Evolutionary conservation across 805 yeast species (phyloP).

Genomic region (Wickerhamiella slavikovae): DNA sequence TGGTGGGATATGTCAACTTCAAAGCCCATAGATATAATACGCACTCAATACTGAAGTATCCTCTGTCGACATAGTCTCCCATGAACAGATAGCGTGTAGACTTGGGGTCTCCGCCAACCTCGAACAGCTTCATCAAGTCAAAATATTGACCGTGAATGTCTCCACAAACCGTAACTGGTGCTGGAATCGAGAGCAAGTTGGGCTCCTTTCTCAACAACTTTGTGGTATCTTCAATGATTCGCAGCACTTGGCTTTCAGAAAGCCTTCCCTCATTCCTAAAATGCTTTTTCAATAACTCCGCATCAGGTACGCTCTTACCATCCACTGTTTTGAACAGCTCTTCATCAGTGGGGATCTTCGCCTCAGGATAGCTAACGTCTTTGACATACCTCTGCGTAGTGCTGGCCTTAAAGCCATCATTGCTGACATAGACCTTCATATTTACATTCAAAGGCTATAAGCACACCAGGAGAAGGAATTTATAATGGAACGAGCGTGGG

Average conservation of each 20-base stretch:
- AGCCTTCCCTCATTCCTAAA: conserved; percentile 67
- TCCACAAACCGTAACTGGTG: conserved; percentile 92
- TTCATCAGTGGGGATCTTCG: conserved; percentile 40
- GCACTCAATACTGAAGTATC: conserved; percentile 66
- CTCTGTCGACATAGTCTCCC: conserved; percentile 93
- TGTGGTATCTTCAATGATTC: conserved; percentile 47
- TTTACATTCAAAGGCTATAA: too few species aligned
- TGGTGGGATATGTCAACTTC: conserved; percentile 52
- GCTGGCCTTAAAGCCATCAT: conserved; percentile 31
- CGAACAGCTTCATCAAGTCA: conserved; percentile 76
- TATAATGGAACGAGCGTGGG: too few species aligned
- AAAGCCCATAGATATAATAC: conserved; percentile 51
- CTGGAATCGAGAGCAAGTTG: conserved; percentile 58
- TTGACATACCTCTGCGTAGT: conserved; percentile 39
- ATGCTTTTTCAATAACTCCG: conserved; percentile 50
- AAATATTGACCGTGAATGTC: conserved; percentile 93
- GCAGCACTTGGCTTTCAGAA: conserved; percentile 44
- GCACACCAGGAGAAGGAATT: too few species aligned
- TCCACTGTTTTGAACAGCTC: conserved; percentile 44
- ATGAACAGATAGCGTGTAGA: conserved; percentile 60
- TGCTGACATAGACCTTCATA: conserved; percentile 6
- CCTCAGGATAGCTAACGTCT: conserved; percentile 47
- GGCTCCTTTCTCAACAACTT: conserved; percentile 48
- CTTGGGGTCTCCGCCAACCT: conserved; percentile 78
- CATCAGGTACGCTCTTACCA: conserved; percentile 32